Percentiles rank a stretch among this genome's conserved stretches.
These are phyloP conservation scores for Fusarium sp. DNA, from an alignment of 2,329 filamentous ascomycete species.

Conservation along the genomic window DNA sequence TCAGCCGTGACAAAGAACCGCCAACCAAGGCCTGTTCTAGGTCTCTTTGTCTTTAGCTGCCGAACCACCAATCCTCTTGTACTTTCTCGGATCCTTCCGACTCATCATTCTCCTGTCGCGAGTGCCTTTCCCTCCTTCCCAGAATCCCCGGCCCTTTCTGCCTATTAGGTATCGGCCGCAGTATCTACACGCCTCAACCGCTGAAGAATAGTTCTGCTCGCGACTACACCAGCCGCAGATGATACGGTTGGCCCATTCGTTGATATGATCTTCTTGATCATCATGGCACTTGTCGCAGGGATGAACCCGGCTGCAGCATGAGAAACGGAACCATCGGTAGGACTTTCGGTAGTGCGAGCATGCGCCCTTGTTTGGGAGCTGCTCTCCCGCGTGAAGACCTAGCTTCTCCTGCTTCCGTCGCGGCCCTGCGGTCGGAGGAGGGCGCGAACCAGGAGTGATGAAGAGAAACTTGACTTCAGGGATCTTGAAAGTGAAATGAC, in stretches of 20 bases:
- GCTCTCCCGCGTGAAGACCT: conserved; percentile 66
- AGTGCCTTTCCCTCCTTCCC: conserved; percentile 89
- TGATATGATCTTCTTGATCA: conserved; percentile 72
- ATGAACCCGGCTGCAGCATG: conserved; percentile 68
- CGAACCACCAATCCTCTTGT: conserved; percentile 65
- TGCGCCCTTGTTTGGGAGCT: conserved; percentile 63
- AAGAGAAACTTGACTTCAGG: conserved; percentile 82
- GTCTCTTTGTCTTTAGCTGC: conserved; percentile 32
- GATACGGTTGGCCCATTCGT: conserved; percentile 87
- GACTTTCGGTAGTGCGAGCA: conserved; percentile 69
- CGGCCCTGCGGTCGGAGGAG: conserved; percentile 53
- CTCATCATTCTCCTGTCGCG: conserved; percentile 77
- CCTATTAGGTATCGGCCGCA: conserved; percentile 78
- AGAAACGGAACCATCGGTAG: conserved; percentile 73
- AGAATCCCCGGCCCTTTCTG: conserved; percentile 75
- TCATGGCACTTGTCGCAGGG: conserved; percentile 82
- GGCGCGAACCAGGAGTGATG: conserved; percentile 66
- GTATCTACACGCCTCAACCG: conserved; percentile 78
- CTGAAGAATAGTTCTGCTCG: conserved; percentile 76
- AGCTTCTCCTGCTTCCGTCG: conserved; percentile 63
- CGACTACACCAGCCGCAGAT: conserved; percentile 83
- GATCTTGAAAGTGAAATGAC: conserved; percentile 81
- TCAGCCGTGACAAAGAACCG: conserved; percentile 13
- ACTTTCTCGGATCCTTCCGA: conserved; percentile 79
- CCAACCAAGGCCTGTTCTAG: conserved; percentile 9